Evolutionary conservation across 331 rosid species (phyloP).

Genomic region (Pyracantha coccinea): DNA sequence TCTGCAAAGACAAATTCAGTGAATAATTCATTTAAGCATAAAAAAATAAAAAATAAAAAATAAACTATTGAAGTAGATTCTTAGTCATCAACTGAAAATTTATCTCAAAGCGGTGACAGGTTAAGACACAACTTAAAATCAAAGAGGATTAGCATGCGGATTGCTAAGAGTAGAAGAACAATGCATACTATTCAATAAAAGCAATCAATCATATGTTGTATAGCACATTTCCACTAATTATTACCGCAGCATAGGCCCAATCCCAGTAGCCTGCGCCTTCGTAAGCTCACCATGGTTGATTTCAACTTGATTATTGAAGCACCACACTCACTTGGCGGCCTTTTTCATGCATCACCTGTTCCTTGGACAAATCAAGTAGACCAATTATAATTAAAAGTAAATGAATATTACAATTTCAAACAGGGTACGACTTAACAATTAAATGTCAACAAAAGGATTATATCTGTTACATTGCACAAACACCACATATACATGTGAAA

Average conservation of each 20-base stretch:
- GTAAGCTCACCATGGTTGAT: constrained; percentile 80
- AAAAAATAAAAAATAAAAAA: not conserved
- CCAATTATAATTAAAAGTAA: not conserved
- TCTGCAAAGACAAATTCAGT: constrained; percentile 42
- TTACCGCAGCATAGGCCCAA: constrained; percentile 86
- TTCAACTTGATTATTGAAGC: constrained; percentile 20
- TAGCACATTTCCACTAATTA: constrained; percentile 2
- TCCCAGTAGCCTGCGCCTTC: constrained; percentile 94
- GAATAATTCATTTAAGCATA: not conserved
- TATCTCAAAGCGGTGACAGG: not conserved
- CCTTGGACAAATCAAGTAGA: constrained; percentile 8
- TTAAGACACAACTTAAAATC: not conserved
- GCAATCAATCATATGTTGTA: not conserved
- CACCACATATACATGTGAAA: not conserved
- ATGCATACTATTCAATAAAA: not conserved
- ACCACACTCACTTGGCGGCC: constrained; percentile 5
- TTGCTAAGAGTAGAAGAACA: not conserved
- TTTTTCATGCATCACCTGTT: constrained; percentile 9
- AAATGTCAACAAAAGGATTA: too few relatives aligned
- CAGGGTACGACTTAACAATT: too few relatives aligned
- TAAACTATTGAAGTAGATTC: not conserved
- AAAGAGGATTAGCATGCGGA: not conserved
- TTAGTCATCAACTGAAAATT: not conserved
- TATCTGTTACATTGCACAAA: too few relatives aligned
- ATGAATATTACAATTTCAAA: too few relatives aligned